Evolutionary conservation across 225 moss, liverwort and hornwort genomes (phyloP).

Genomic region (Lunularia cruciata): DNA sequence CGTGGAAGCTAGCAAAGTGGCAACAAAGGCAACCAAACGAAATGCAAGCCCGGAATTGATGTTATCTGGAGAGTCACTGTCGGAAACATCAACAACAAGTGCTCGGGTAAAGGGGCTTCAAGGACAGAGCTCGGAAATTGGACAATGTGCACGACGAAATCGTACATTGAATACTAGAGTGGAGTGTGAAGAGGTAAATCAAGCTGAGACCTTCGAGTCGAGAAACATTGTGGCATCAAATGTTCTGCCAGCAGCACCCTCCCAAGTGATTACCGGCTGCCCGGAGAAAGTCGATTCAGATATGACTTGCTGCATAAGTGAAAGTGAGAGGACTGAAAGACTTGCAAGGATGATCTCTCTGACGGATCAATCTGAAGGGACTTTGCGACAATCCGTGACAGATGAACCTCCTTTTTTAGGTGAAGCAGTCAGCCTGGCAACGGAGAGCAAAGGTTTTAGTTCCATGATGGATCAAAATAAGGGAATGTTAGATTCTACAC

Average conservation of each 20-base stretch:
- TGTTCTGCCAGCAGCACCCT: not conserved
- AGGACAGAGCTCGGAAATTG: not conserved
- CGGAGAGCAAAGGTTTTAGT: not conserved
- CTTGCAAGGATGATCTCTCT: not conserved
- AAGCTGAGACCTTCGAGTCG: not conserved
- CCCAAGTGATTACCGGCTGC: not conserved
- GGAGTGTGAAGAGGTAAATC: not conserved
- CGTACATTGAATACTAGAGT: too few species aligned
- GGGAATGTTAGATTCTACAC: not conserved
- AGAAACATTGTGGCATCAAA: not conserved
- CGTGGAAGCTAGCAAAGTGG: not conserved
- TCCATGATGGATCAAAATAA: not conserved
- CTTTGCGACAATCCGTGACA: not conserved
- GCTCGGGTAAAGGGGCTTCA: not conserved
- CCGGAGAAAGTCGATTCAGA: not conserved
- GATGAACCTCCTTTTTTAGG: not conserved
- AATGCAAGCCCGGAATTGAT: not conserved
- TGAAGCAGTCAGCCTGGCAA: too few species aligned
- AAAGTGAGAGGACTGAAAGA: not conserved
- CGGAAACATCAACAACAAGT: not conserved
- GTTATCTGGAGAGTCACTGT: conserved; percentile 1
- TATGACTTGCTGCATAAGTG: not conserved
- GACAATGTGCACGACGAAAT: not conserved
- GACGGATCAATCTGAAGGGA: not conserved
- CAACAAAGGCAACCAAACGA: too few species aligned